phyloP scores from a whole-genome alignment of 208 protist genomes.

The Herpetomonas muscarum region DNA sequence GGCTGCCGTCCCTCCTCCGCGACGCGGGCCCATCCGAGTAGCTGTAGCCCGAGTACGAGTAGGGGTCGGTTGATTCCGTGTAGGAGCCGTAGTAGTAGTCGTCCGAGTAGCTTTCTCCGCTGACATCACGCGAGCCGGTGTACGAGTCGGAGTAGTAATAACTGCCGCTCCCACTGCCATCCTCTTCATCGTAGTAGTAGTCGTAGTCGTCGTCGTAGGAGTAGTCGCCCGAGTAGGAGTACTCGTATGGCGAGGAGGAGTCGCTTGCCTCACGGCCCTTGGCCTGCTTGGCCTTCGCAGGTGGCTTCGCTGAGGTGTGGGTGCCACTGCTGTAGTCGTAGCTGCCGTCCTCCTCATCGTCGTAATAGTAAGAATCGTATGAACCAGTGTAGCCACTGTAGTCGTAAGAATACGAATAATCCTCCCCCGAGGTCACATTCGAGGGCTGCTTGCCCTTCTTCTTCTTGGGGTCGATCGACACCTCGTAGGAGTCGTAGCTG shows the following conservation, averaged over 20 bases:
- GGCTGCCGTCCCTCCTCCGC: slow-evolving; percentile 4
- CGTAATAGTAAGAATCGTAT: too few relatives aligned
- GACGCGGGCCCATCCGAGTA: not conserved
- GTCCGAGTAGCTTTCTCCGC: too few relatives aligned
- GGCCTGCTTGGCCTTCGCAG: too few relatives aligned
- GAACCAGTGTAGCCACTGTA: slow-evolving; percentile 6
- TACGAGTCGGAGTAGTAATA: not conserved
- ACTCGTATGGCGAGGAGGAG: slow-evolving; percentile 12
- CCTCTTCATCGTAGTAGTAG: not conserved
- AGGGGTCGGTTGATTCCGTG: slow-evolving; percentile 1
- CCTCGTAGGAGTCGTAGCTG: not conserved
- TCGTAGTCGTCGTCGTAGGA: not conserved
- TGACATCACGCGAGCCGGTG: too few relatives aligned
- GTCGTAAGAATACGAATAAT: not conserved
- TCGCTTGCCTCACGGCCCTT: slow-evolving; percentile 3
- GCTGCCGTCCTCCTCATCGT: not conserved
- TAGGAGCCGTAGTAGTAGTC: slow-evolving; percentile 13
- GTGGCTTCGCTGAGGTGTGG: not conserved
- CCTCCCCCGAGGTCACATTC: not conserved
- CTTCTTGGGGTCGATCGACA: not conserved
- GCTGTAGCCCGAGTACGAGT: slow-evolving; percentile 6
- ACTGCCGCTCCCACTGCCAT: not conserved
- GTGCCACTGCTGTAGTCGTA: slow-evolving; percentile 5
- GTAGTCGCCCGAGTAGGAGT: slow-evolving; percentile 11
- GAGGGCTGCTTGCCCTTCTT: not conserved